These are phyloP conservation scores for Lactarius akahatsu DNA, from an alignment of 768 basidiomycete genomes.

Conservation along the genomic window DNA sequence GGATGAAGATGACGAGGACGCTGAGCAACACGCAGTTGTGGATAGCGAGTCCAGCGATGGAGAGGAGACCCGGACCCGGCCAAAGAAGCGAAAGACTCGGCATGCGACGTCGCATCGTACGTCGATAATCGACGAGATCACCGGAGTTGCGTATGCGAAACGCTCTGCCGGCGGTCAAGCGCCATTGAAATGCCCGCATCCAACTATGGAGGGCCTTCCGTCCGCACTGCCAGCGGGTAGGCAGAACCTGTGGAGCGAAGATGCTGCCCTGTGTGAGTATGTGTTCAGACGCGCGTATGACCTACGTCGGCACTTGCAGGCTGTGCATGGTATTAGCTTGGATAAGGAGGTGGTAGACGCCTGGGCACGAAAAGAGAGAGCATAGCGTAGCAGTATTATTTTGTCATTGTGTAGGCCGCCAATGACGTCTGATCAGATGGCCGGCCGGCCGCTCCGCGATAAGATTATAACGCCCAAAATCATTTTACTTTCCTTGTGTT, in stretches of 20 bases:
- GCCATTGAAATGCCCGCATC: constrained; percentile 60
- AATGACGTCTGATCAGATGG: not conserved
- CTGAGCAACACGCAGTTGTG: constrained; percentile 45
- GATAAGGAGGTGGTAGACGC: constrained; percentile 51
- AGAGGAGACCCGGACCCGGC: not conserved
- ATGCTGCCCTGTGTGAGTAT: constrained; percentile 51
- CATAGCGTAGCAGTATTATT: constrained; percentile 15
- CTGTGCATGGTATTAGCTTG: constrained; percentile 60
- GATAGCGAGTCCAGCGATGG: constrained; percentile 33
- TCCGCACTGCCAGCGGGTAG: constrained; percentile 2
- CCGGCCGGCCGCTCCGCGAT: constrained; percentile 10
- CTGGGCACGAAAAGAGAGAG: constrained; percentile 57
- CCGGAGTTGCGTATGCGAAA: constrained; percentile 59
- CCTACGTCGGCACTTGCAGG: constrained; percentile 72
- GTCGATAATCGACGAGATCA: constrained; percentile 47
- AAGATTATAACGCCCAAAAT: constrained; percentile 6
- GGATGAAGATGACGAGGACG: constrained; percentile 34
- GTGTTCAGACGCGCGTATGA: constrained; percentile 86
- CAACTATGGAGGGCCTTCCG: constrained; percentile 40
- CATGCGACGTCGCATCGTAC: not conserved
- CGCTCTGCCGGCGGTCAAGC: constrained; percentile 42
- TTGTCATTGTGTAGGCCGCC: not conserved
- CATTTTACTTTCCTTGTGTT: not conserved
- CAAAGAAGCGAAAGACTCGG: constrained; percentile 13
- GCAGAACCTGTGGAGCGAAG: constrained; percentile 10